A percentile compares a stretch with the other conserved stretches of the same genome.
Conservation (phyloP, 75 land plant genomes). For the Picea glauca region DNA sequence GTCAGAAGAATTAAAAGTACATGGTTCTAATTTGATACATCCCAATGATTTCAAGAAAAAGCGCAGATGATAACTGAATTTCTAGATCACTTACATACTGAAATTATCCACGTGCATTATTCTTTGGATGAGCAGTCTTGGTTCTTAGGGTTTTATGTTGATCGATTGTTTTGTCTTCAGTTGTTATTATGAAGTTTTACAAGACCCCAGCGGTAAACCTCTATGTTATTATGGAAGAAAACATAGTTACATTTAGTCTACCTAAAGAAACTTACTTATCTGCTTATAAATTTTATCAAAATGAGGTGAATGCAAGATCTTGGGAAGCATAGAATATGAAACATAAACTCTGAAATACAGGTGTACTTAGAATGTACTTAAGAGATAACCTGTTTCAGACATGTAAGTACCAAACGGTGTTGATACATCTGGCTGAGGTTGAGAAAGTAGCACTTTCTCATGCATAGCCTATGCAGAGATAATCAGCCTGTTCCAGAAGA, state of each 20-base stretch:
- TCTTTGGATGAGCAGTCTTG: neutral
- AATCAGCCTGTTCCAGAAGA: no score
- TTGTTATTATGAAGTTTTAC: neutral
- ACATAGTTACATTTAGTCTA: neutral
- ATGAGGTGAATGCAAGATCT: neutral
- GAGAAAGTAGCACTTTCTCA: no score
- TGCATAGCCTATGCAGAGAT: no score
- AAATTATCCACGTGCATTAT: neutral
- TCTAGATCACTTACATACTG: neutral
- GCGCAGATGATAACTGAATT: constrained; percentile 7
- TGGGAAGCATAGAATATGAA: neutral
- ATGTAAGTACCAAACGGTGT: no score
- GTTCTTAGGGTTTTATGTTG: neutral
- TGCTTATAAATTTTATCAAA: neutral
- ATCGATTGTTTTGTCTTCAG: neutral
- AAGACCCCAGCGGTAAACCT: neutral
- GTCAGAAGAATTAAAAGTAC: constrained; percentile 44
- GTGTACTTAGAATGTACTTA: neutral
- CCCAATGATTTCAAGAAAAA: constrained; percentile 39
- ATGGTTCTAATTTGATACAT: constrained; percentile 25
- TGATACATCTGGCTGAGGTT: no score
- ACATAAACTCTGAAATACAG: neutral
- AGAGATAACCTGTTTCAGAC: neutral
- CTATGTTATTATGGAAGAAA: neutral
- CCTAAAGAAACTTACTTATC: neutral